Base-by-base conservation (phyloP, 306 rosid genomes). In the Arachis stenosperma region DNA sequence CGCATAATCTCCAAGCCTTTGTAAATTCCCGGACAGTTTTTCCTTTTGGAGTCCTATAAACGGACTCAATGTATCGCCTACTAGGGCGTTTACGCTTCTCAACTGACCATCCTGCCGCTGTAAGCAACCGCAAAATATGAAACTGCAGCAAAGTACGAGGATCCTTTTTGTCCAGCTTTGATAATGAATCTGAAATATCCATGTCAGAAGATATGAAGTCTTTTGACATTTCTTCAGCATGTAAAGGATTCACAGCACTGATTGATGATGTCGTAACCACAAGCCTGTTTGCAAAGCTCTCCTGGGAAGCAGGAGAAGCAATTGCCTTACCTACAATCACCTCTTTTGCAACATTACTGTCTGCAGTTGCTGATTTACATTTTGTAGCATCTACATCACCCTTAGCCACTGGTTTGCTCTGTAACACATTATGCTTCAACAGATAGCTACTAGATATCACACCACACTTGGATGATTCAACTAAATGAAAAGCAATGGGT, bases 301-400 rank as follows among this genome's bases (percentile, higher is more conserved):
- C 99, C 79, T 87, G 96, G 76, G 96, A 90, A 84, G 82, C 90
- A 70, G 98, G 96, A 64, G 99, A 89, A 82, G 91, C 90, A 68
- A 81, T 81, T 57, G 70, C 78, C 84, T 85, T 91, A 67, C 79
- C 67, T 59, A 55, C 55, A 79, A 66, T 63, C 56, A 73, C 72
- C 73, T 87, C 90, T 78, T 84, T 87, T 56, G 80, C 80, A 67
- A 77, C 82, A 75, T 79, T 79, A 76, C 77, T 86, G 69, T 80
- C 82, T 54, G 78, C 84, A 54, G 59, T 12, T 46, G 47, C 59
- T 42, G 78, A 74, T 71, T 71, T 84, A 80, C 82, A 58, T 65
- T 81, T 86, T 58, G 72, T 55, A 83, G 50, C 78, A 82, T 85
- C 68, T 44, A 83, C 76, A 30, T 82, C 82, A 67, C 71, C 82